These are phyloP conservation scores for Paecilomyces niveus DNA, from an alignment of 2,329 filamentous ascomycete genomes.

Conservation along the genomic window DNA sequence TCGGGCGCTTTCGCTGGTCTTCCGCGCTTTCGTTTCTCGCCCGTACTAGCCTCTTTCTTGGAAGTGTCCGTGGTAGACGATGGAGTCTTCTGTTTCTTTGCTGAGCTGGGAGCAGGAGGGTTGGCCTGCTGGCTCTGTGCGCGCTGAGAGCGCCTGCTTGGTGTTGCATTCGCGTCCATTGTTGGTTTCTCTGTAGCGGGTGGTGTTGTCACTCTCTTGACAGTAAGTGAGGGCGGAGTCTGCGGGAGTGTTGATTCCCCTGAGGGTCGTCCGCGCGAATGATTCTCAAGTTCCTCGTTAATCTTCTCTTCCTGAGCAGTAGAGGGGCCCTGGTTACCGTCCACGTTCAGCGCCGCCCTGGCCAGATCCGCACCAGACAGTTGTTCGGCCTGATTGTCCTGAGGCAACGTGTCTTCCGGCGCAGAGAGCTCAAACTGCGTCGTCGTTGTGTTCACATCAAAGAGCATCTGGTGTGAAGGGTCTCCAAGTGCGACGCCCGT, in stretches of 20 bases:
- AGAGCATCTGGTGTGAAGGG: not conserved
- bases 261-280: too few species aligned
- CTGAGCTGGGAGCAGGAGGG: not conserved
- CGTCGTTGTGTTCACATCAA: not conserved
- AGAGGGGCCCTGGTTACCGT: not conserved
- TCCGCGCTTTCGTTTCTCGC: not conserved
- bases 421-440: not conserved
- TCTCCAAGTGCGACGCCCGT: not conserved
- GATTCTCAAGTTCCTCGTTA: not conserved
- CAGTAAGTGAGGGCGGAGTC: not conserved
- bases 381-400: too few species aligned
- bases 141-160: not conserved
- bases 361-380: not conserved
- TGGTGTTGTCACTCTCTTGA: not conserved
- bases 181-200: not conserved
- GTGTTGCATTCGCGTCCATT: not conserved
- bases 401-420: not conserved
- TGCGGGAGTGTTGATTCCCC: not conserved
- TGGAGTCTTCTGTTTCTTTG: not conserved
- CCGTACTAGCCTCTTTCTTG: not conserved
- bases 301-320: not conserved
- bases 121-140: not conserved
- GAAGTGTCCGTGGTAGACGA: not conserved
- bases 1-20: not conserved
- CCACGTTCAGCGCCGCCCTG: not conserved